Percentiles rank a stretch among this genome's conserved stretches.
These are phyloP conservation scores for Hygrophoropsis aurantiaca DNA, from an alignment of 768 basidiomycete species.

Conservation along the genomic window DNA sequence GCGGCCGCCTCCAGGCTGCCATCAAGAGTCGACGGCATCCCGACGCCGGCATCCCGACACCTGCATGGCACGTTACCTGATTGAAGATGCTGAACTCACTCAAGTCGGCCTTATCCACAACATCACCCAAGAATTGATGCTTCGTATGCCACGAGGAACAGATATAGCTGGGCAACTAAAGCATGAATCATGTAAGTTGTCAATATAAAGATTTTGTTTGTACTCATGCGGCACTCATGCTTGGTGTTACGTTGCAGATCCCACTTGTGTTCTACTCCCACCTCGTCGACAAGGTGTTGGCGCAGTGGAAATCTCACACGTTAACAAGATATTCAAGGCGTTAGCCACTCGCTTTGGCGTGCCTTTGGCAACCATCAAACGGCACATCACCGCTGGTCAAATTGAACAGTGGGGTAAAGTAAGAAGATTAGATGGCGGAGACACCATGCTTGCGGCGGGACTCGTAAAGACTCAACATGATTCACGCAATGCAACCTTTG, in stretches of 20 bases:
- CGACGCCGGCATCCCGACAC: background rate
- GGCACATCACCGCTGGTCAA: background rate
- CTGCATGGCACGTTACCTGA: background rate
- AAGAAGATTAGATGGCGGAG: background rate
- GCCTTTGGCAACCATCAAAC: background rate
- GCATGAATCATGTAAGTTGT: background rate
- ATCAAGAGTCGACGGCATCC: no score
- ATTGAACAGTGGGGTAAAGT: slow-evolving; percentile 2
- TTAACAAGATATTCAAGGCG: background rate
- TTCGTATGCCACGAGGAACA: background rate
- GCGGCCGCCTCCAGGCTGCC: slow-evolving; percentile 24
- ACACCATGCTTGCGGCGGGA: background rate
- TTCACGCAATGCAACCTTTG: background rate
- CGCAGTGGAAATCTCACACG: background rate
- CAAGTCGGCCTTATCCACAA: background rate
- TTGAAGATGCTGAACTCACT: background rate
- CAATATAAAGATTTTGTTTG: background rate
- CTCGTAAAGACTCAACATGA: background rate
- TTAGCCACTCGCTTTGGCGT: background rate
- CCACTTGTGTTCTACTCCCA: background rate
- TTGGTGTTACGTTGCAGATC: background rate
- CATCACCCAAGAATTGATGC: background rate
- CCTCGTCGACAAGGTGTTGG: background rate
- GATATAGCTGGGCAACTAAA: background rate
- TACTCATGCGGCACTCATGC: no score